These are phyloP conservation scores for Ustilaginoidea virens DNA, from an alignment of 2,329 filamentous ascomycete genomes.

Conservation along the genomic window DNA sequence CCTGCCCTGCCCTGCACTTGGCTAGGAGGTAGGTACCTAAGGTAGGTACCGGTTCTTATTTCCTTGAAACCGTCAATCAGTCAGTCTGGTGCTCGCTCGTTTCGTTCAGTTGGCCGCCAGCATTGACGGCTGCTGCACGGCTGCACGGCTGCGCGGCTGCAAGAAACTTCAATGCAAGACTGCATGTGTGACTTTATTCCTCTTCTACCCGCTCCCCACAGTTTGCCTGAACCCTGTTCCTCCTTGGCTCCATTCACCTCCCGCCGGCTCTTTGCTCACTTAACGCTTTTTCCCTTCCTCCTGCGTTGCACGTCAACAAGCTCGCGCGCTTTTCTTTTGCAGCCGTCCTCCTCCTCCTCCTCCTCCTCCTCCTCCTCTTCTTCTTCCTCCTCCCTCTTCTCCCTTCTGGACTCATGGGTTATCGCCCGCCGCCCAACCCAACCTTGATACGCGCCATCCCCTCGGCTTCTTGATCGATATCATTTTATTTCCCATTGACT, in stretches of 20 bases:
- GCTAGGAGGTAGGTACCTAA: too few species aligned
- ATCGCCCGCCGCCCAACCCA: slow-evolving; percentile 6
- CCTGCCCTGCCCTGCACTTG: too few species aligned
- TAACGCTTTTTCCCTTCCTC: slow-evolving; percentile 13
- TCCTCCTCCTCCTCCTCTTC: slow-evolving; percentile 1
- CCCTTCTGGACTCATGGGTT: background rate
- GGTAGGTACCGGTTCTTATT: too few species aligned
- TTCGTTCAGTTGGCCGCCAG: too few species aligned
- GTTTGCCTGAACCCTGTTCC: slow-evolving; percentile 7
- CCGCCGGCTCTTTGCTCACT: slow-evolving; percentile 7
- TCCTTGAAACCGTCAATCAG: background rate
- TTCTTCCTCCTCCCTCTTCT: slow-evolving; percentile 1
- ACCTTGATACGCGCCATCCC: slow-evolving; percentile 5
- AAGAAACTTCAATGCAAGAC: too few species aligned
- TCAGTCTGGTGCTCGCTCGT: background rate
- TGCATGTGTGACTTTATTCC: too few species aligned
- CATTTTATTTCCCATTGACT: too few species aligned
- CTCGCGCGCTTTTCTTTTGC: slow-evolving; percentile 7
- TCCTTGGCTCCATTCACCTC: slow-evolving; percentile 7
- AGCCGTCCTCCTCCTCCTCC: slow-evolving; percentile 3
- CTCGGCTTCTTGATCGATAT: slow-evolving; percentile 3
- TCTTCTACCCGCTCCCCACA: slow-evolving; percentile 6
- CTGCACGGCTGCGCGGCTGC: too few species aligned
- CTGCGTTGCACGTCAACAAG: slow-evolving; percentile 11
- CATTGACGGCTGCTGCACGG: too few species aligned